phyloP scores from a whole-genome alignment of 345 rosid genomes.

The Brassica incana region DNA sequence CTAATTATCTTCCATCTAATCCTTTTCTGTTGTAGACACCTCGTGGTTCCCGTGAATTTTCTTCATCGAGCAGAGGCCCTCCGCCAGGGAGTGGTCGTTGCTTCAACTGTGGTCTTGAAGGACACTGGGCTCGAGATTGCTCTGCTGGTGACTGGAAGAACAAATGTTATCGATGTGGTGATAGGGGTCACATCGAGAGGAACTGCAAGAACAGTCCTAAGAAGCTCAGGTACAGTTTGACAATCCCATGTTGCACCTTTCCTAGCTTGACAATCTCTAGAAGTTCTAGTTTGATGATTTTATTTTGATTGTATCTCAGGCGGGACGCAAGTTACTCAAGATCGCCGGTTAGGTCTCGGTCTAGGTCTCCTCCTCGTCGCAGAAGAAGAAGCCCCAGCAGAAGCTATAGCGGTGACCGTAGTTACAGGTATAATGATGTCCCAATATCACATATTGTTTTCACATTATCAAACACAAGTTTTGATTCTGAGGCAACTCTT shows the following conservation, averaged over 20 bases:
- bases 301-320: conserved; percentile 27
- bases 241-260: neutral
- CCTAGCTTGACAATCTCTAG: neutral
- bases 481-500: neutral
- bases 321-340: conserved; percentile 60
- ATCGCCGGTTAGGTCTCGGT: conserved; percentile 51
- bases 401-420: conserved; percentile 73
- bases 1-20: neutral
- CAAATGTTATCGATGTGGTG: conserved; percentile 91
- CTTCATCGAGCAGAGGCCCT: conserved; percentile 62
- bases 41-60: conserved; percentile 64
- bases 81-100: conserved; percentile 91
- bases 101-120: conserved; percentile 90
- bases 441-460: neutral
- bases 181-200: conserved; percentile 83
- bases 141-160: conserved; percentile 94
- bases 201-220: conserved; percentile 87
- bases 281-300: neutral
- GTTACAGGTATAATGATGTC: conserved; percentile 52
- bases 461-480: neutral
- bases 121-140: conserved; percentile 96
- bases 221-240: conserved; percentile 51
- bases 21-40: conserved; percentile 49
- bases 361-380: conserved; percentile 61
- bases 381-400: conserved; percentile 78